phyloP scores from a whole-genome alignment of 441 rosid genomes.

The Raphanus hybrid region DNA sequence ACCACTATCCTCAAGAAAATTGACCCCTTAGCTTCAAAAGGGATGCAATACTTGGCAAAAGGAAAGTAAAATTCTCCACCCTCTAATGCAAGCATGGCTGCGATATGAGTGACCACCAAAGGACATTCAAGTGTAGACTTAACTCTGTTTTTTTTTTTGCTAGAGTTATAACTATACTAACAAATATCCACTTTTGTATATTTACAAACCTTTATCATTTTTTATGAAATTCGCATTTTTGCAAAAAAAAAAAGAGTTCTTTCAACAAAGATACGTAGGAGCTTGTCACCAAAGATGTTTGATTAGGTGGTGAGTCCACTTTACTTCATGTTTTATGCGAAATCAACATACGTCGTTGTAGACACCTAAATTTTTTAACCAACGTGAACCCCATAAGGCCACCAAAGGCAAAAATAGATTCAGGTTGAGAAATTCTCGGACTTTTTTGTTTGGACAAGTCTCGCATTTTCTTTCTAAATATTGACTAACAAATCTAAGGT shows the following conservation, averaged over 20 bases:
- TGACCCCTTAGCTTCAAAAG: no score
- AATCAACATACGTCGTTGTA: conserved; percentile 12
- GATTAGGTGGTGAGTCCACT: not conserved
- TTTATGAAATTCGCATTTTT: no score
- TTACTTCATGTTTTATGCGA: not conserved
- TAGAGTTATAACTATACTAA: no score
- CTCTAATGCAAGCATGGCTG: no score
- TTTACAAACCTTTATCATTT: no score
- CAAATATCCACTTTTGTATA: no score
- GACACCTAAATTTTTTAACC: conserved; percentile 11
- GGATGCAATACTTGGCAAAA: no score
- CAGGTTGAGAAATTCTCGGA: conserved; percentile 30
- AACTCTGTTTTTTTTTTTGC: no score
- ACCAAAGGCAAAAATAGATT: conserved; percentile 36
- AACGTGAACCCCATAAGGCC: conserved; percentile 16
- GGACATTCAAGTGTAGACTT: no score
- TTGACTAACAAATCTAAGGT: conserved; percentile 34
- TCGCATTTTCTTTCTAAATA: conserved; percentile 39
- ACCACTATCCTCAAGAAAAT: no score
- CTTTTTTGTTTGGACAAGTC: conserved; percentile 26
- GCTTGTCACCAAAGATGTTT: not conserved
- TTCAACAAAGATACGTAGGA: not conserved
- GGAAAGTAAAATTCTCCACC: no score
- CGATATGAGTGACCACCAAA: no score
- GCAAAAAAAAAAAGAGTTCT: not conserved